Evolutionary conservation across 495 filamentous ascomycete genomes (phyloP), one percentile per base, ranked within the genome.

Genomic region (Aspergillus sclerotioniger): DNA sequence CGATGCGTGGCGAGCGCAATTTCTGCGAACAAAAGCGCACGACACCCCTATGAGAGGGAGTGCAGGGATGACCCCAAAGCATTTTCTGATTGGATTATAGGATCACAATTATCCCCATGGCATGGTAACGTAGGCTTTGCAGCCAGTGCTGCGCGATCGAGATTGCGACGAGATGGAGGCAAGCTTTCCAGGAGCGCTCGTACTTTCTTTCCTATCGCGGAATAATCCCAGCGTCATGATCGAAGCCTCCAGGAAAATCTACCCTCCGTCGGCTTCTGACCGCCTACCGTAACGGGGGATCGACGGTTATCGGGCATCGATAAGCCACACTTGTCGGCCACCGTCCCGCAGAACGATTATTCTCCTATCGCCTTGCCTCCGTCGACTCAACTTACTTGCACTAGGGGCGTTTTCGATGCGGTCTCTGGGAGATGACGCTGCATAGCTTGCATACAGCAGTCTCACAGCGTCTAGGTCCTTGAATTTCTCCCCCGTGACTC

Each of bases 31-130:
- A 66, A 55, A 65, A 71, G 56, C 64, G 70, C 57, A 62, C 56
- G 25, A 67, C 63, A 62, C 68, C 71, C 74, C 69, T 71, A 41
- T 66, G 67, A 64, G 54, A 72, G 66, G 72, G 73, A 60, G 65
- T 35, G 62, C 65, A 68, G 51, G 63, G 65, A 35, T 57, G 60
- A 59, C 67, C 68, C 66, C 64, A 71, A 64, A 63, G 59, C 65
- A 67, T 67, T 16, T 47, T 65, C 50, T 48, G 15, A 53, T 16
- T 17, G 25, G n/a, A 19, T 9, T 33, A 17, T 0, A 6, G n/a
- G n/a, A 33, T 21, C 28, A 13, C 25, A 21, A 28, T 3, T 20
- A 17, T 41, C 7, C 32, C 66, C 67, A 74, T 60, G 65, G 65
- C 64, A 70, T 68, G 51, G 35, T 65, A 41, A 51, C 48, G 29